Base-by-base conservation (phyloP, 2,329 filamentous ascomycete species). In the Arachnopeziza araneosa region DNA sequence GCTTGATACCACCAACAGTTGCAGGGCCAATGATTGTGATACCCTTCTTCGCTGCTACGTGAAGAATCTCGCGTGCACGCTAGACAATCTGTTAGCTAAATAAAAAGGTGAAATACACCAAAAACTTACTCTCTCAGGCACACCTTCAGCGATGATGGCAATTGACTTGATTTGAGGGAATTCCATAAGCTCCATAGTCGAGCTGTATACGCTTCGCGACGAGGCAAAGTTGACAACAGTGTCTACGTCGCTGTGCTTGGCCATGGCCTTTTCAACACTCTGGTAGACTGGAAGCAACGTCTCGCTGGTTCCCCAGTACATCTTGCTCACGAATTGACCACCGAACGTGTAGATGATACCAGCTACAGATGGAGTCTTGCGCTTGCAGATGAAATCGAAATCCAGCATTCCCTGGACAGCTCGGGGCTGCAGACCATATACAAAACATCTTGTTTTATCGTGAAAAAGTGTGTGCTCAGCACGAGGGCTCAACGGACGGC, bases 301-400 rank as follows among this genome's bases (percentile, higher is more conserved):
- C 84, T 99, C 95, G 81, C 92, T 97, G 75, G 95, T 99, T 74
- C 95, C 95, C 95, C 95, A 99, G 90, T 99, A 99, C 95, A 99
- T 98, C 88, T 99, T 99, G 88, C 92, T 97, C 76, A 99, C 95
- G 87, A 99, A 99, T 81, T 99, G 95, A 70, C 95, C 95, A 76
- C 95, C 95, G 75, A 99, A 99, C 71, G 95, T 97, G 84, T 99
- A 99, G 84, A 99, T 98, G 80, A 99, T 98, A 76, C 93, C 95
- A 68, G 95, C 95, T 61, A 99, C 95, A 61, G 95, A 99, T 67
- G 95, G 95, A 63, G 90, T 96, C 75, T 87, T 85, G 73, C 95
- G 91, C 87, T 98, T 98, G 92, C 95, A 99, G 81, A 99, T 99
- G 85, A 98, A 99, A 84, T 99, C 95, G 78, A 99, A 99, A 79